A percentile compares a stretch with the other conserved stretches of the same genome.
phyloP scores from a whole-genome alignment of 257 asterid species.

The Ballota nigra region DNA sequence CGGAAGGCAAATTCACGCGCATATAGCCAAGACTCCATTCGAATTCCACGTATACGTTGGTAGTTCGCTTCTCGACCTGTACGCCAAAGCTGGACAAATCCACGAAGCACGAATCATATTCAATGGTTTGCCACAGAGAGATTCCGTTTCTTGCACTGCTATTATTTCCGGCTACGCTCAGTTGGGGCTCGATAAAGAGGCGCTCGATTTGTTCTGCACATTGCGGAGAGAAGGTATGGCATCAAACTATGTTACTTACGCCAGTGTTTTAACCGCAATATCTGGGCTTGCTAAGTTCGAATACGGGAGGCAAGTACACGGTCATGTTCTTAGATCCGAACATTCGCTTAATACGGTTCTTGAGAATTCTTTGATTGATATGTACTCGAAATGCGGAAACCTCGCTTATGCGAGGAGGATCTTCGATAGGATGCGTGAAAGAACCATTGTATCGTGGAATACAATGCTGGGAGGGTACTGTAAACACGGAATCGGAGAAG shows the following conservation, averaged over 20 bases:
- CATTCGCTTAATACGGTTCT: constrained; percentile 43
- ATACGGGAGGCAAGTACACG: constrained; percentile 78
- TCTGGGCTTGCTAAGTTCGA: constrained; percentile 88
- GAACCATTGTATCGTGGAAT: constrained; percentile 79
- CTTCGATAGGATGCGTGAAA: constrained; percentile 56
- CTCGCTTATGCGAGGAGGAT: constrained; percentile 67
- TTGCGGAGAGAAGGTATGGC: constrained; percentile 59
- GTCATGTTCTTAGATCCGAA: constrained; percentile 58
- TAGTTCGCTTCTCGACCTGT: constrained; percentile 88
- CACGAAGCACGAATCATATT: constrained; percentile 64
- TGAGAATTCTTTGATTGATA: constrained; percentile 78
- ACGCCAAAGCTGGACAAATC: constrained; percentile 77
- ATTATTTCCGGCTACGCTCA: constrained; percentile 84
- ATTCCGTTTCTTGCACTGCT: constrained; percentile 77
- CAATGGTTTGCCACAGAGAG: constrained; percentile 61
- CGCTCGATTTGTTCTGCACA: constrained; percentile 51
- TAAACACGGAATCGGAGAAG: constrained; percentile 67
- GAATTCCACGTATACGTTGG: constrained; percentile 68
- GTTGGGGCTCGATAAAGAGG: constrained; percentile 67
- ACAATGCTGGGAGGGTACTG: constrained; percentile 77
- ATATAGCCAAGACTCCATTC: constrained; percentile 51
- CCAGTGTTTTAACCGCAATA: constrained; percentile 56
- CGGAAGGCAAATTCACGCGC: constrained; percentile 73
- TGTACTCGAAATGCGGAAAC: constrained; percentile 91
- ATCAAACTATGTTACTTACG: constrained; percentile 72